Evolutionary conservation across 2,329 filamentous ascomycete species (phyloP).

Genomic region (Verticillium dahliae): DNA sequence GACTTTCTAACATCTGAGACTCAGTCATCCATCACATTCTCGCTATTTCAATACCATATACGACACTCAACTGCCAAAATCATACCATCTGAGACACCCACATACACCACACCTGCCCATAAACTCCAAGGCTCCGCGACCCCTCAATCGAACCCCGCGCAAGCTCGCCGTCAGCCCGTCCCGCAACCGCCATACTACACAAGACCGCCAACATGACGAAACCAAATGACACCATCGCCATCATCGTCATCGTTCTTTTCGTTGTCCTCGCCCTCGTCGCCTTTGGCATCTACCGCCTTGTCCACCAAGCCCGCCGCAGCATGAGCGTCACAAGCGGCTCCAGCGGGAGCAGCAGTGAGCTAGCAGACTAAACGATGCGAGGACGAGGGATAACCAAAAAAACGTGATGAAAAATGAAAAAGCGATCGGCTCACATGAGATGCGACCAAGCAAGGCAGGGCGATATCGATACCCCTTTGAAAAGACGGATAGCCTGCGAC

Average conservation of each 20-base stretch:
- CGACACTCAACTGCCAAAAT: not conserved
- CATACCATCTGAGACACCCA: not conserved
- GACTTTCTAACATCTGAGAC: too few relatives aligned
- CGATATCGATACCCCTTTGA: not conserved
- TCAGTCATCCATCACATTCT: not conserved
- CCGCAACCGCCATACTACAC: not conserved
- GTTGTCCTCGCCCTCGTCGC: slow-evolving; percentile 53
- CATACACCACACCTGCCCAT: not conserved
- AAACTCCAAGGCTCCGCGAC: not conserved
- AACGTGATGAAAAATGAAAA: not conserved
- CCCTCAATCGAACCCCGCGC: slow-evolving; percentile 1
- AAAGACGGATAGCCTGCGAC: not conserved
- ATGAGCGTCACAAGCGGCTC: slow-evolving; percentile 31
- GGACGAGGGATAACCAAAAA: not conserved
- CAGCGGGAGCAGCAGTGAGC: slow-evolving; percentile 17
- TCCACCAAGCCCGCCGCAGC: slow-evolving; percentile 40
- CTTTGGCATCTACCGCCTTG: slow-evolving; percentile 58
- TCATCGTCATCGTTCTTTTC: slow-evolving; percentile 63
- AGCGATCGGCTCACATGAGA: not conserved
- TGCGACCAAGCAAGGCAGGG: not conserved
- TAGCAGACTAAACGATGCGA: not conserved
- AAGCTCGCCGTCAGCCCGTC: not conserved
- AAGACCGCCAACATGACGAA: slow-evolving; percentile 44
- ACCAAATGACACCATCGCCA: slow-evolving; percentile 60
- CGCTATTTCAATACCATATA: not conserved